Base-by-base conservation (phyloP, 768 basidiomycete genomes). In the Tremella mesenterica region DNA sequence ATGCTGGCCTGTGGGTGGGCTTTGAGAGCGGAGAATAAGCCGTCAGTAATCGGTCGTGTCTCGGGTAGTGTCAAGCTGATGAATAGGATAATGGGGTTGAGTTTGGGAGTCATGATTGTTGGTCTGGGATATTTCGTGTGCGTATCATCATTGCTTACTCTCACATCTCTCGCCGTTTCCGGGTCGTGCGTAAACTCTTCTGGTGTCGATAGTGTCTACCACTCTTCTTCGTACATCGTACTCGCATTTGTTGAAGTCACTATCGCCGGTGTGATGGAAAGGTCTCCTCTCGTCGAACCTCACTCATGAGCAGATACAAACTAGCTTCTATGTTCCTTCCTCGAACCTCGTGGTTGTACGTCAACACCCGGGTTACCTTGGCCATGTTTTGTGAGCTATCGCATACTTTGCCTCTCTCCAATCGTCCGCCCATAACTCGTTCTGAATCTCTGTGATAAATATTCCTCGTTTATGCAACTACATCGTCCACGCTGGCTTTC, bases 81-180 rank as follows among this genome's bases (percentile, higher is more conserved):
- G 3, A 3, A 4, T n/a, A 63, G 64, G 21, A 29, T 59, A 4
- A 67, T 67, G 65, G 48, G 29, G 0, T 23, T 33, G 7, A 59
- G 56, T 30, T 51, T 67, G 29, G 39, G 60, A 1, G 7, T 60
- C 44, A 59, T 64, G 60, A 52, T 67, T 1, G 44, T 53, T 4
- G 63, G 65, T 10, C 48, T 63, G 18, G 65, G 53, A 9, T 67
- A 64, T 36, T 67, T 67, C 60, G 58, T 67, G 65, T 64, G 44
- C 51, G 64, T 53, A 4, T 8, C 14, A 10, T n/a, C n/a, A 9
- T 4, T 9, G 49, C n/a, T 30, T 3, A 18, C 3, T 14, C 21
- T 23, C 12, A 36, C 30, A 29, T 23, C n/a, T 7, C 39, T 20
- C n/a, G n/a, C n/a, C n/a, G n/a, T n/a, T n/a, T n/a, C n/a, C n/a